Conservation (phyloP, 73 alveolate genomes). For the Tetrahymena elliotti region DNA sequence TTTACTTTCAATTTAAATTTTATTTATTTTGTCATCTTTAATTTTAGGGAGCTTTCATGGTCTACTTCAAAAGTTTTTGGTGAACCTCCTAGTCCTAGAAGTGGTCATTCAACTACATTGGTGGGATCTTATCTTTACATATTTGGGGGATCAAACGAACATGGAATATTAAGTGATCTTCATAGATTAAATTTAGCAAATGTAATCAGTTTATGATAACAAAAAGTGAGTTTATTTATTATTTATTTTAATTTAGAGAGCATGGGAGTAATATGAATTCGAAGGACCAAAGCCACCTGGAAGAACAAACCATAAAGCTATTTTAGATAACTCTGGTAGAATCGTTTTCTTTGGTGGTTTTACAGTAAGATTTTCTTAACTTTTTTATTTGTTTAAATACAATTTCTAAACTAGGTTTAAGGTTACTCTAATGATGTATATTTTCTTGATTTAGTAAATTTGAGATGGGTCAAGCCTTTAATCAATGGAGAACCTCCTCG, state of each 20-base stretch:
- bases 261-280: slow-evolving; percentile 21
- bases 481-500: slow-evolving; percentile 33
- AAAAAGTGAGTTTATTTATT: not conserved
- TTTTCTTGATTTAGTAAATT: slow-evolving; percentile 31
- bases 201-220: not conserved
- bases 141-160: slow-evolving; percentile 20
- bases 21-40: not conserved
- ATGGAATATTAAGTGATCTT: slow-evolving; percentile 30
- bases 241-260: not conserved
- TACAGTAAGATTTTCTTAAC: not conserved
- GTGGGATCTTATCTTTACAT: slow-evolving; percentile 27
- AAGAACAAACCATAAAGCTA: slow-evolving; percentile 30
- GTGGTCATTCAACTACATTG: slow-evolving; percentile 21
- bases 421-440: slow-evolving; percentile 20
- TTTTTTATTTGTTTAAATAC: not conserved
- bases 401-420: not conserved
- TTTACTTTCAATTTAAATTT: not conserved
- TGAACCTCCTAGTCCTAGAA: slow-evolving; percentile 37
- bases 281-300: slow-evolving; percentile 24
- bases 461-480: slow-evolving; percentile 42
- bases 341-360: slow-evolving; percentile 21
- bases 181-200: slow-evolving; percentile 23
- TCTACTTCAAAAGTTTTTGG: slow-evolving; percentile 32
- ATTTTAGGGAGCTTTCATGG: slow-evolving; percentile 25
- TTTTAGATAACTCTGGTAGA: slow-evolving; percentile 11